Conservation (phyloP, 2,329 filamentous ascomycete genomes). For the Fusarium mundagurra region DNA sequence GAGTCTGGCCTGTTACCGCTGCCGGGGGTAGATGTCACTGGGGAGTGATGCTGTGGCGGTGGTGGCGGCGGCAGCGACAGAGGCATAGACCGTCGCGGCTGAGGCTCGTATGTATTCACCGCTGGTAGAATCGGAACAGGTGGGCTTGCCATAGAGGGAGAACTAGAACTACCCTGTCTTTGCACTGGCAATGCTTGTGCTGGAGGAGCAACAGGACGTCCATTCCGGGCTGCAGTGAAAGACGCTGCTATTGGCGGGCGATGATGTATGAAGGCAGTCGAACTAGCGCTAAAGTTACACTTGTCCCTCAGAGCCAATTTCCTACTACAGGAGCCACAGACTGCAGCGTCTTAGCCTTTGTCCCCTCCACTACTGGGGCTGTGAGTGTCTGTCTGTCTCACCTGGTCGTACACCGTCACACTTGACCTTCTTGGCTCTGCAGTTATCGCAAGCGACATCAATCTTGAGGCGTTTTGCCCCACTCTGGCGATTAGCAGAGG, state of each 20-base stretch:
- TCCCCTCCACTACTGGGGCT: background rate
- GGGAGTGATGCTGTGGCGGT: slow-evolving; percentile 15
- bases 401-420: slow-evolving; percentile 54
- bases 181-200: background rate
- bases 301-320: slow-evolving; percentile 43
- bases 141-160: background rate
- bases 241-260: background rate
- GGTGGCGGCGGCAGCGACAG: background rate
- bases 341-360: slow-evolving; percentile 29
- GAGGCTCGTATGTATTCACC: background rate
- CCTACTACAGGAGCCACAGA: slow-evolving; percentile 46
- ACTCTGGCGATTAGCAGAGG: slow-evolving; percentile 6
- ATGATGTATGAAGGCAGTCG: background rate
- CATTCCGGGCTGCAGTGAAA: background rate
- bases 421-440: slow-evolving; percentile 53
- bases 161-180: background rate
- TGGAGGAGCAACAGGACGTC: background rate
- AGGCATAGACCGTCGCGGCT: background rate
- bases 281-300: slow-evolving; percentile 42
- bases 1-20: slow-evolving; percentile 12
- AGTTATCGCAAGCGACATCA: slow-evolving; percentile 55
- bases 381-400: slow-evolving; percentile 33
- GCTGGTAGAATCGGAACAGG: background rate
- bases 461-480: slow-evolving; percentile 54
- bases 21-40: slow-evolving; percentile 14